phyloP scores from a whole-genome alignment of 1,139 yeast genomes.

The Magnusiomyces paraingens region DNA sequence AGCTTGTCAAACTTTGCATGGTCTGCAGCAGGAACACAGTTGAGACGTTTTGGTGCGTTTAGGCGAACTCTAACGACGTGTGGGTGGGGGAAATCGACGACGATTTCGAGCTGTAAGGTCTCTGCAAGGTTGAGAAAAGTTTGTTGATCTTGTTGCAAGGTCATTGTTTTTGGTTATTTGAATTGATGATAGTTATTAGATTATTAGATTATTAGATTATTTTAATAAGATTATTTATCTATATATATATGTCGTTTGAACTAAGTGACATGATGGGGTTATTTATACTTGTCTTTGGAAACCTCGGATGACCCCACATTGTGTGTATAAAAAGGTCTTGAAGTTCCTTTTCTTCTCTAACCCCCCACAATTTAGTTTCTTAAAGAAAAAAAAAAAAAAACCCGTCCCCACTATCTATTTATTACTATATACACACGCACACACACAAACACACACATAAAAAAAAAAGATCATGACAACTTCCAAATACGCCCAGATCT shows the following conservation, averaged over 20 bases:
- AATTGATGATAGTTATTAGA: background rate
- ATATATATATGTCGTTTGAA: no score
- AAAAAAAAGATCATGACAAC: background rate
- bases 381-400: no score
- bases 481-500: slow-evolving; percentile 9
- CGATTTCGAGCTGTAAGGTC: slow-evolving; percentile 8
- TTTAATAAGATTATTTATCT: no score
- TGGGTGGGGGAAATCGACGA: slow-evolving; percentile 11
- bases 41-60: slow-evolving; percentile 22
- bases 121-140: slow-evolving; percentile 2
- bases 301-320: no score
- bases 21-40: slow-evolving; percentile 22
- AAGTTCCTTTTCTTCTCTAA: no score
- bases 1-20: slow-evolving; percentile 20
- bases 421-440: no score
- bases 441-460: background rate
- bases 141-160: slow-evolving; percentile 6
- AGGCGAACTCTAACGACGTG: slow-evolving; percentile 24
- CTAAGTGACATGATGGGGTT: no score
- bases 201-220: background rate
- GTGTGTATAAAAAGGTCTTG: no score
- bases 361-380: no score
- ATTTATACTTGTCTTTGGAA: no score
- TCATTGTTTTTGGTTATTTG: background rate
- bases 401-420: no score